A percentile compares a stretch with the other conserved stretches of the same genome.
phyloP scores from a whole-genome alignment of 108 stramenopile species.

The Fragilariopsis cylindrus region DNA sequence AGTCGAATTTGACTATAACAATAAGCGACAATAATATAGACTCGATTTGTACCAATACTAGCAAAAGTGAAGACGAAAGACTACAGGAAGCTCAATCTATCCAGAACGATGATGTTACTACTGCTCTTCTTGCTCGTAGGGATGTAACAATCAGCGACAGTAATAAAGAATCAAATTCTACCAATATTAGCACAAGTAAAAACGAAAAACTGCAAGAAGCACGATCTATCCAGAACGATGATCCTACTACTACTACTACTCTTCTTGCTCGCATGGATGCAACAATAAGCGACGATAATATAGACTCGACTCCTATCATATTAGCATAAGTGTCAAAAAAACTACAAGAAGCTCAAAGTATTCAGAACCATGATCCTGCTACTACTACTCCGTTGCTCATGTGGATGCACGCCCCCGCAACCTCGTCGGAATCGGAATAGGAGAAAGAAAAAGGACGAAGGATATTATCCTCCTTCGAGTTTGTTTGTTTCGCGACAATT shows the following conservation, averaged over 20 bases:
- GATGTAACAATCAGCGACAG: background rate
- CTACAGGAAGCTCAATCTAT: background rate
- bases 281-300: background rate
- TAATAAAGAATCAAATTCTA: background rate
- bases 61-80: background rate
- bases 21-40: background rate
- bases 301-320: background rate
- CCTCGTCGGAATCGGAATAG: background rate
- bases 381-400: too few species aligned
- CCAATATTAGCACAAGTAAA: background rate
- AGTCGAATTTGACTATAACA: background rate
- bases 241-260: background rate
- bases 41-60: background rate
- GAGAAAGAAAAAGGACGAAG: background rate
- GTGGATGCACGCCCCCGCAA: too few species aligned
- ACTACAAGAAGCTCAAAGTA: background rate
- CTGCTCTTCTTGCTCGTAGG: background rate
- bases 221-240: background rate
- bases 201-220: background rate
- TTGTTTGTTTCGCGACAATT: slow-evolving; percentile 7
- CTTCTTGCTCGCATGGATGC: background rate
- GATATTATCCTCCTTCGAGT: background rate
- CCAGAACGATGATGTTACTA: background rate
- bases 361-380: background rate
- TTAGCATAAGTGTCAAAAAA: background rate